These are phyloP conservation scores for Solanum etuberosum DNA, from an alignment of 257 asterid species.

Conservation along the genomic window DNA sequence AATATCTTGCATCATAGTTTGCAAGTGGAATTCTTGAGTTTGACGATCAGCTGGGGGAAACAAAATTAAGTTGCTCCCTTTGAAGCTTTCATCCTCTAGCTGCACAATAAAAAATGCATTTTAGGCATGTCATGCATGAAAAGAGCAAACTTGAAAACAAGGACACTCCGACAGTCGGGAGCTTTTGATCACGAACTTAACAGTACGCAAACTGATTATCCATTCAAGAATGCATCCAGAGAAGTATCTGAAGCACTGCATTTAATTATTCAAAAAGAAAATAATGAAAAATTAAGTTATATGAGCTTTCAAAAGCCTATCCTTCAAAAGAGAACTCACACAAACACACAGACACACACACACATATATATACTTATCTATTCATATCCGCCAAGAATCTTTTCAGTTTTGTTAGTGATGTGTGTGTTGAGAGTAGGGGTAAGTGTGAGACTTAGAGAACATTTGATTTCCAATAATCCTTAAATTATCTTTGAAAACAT, in stretches of 20 bases:
- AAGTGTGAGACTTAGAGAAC: neutral
- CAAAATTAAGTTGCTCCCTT: slow-evolving; percentile 67
- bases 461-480: neutral
- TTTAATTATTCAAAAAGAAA: neutral
- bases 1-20: slow-evolving; percentile 95
- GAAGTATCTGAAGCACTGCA: neutral
- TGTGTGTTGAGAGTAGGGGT: neutral
- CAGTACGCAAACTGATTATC: neutral
- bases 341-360: neutral
- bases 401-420: neutral
- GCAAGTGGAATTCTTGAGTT: slow-evolving; percentile 91
- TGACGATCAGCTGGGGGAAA: slow-evolving; percentile 95
- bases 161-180: neutral
- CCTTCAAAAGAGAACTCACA: neutral
- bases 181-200: neutral
- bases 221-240: neutral
- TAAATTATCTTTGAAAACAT: neutral
- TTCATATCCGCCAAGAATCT: neutral
- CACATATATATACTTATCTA: neutral
- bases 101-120: slow-evolving; percentile 15
- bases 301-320: neutral
- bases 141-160: neutral
- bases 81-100: slow-evolving; percentile 79
- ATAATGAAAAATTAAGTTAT: neutral
- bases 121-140: neutral